Base-by-base conservation (phyloP, 1,284 basidiomycete genomes). In the Papiliotrema nemorosa region DNA sequence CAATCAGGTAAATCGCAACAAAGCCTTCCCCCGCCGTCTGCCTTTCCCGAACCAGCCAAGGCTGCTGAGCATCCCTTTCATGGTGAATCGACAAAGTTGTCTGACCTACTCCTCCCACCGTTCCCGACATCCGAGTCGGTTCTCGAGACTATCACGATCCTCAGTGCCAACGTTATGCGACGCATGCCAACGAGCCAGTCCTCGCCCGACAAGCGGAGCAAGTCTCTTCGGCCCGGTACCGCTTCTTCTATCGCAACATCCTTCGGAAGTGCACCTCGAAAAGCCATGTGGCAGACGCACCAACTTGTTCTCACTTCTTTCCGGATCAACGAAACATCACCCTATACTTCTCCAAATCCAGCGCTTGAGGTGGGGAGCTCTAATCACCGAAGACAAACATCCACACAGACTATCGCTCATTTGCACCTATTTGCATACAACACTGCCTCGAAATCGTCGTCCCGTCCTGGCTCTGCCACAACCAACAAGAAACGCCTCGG, bases 91-190 rank as follows among this genome's bases (percentile, higher is more conserved):
- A n/a, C 14, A 5, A 51, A 52, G 25, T 53, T 53, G 13, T 47
- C 26, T 22, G 5, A 55, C 22, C 18, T 63, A 20, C 58, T 67
- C 29, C 48, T 69, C 0, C 67, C 67, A 9, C 38, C 50, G 2
- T 67, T 64, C 55, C 67, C 67, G 1, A 55, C 65, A 13, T 44
- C 52, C 10, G 5, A 58, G 3, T 20, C 52, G 0, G 34, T 57
- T 3, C 51, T 69, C 18, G 60, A 65, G 38, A 59, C 61, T 13
- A 67, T 65, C 36, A 57, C 59, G 3, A 62, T 64, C 21, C 50
- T 69, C 40, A 56, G 55, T 2, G 56, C 64, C 22, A 61, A 53
- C 4, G 59, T 63, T 33, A 57, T 57, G 13, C 49, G 57, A 20
- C 49, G 57, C 3, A 41, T 22, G 21, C 22, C 20, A 6, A 9